phyloP scores from a whole-genome alignment of 495 filamentous ascomycete species.

The Amniculicola lignicola region DNA sequence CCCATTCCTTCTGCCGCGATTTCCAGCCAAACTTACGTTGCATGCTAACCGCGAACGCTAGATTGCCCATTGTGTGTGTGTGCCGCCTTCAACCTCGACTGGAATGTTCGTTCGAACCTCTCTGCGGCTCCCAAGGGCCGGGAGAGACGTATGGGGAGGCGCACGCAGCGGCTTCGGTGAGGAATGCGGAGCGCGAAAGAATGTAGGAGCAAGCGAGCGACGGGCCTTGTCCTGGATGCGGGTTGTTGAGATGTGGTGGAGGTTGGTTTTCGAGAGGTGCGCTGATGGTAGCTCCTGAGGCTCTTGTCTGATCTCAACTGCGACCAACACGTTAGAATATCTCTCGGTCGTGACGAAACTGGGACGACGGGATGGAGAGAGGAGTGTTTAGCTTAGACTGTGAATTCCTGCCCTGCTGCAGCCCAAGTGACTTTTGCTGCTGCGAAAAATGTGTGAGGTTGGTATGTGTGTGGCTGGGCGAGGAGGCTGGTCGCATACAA shows the following conservation, averaged over 20 bases:
- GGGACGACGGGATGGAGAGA: conserved; percentile 4
- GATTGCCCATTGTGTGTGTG: conserved; percentile 40
- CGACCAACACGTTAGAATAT: conserved; percentile 19
- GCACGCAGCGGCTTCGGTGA: conserved; percentile 20
- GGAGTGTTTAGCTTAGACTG: conserved; percentile 26
- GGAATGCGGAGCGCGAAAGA: conserved; percentile 6
- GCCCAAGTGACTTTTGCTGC: conserved; percentile 20
- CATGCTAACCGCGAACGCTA: conserved; percentile 44
- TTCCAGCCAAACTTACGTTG: conserved; percentile 34
- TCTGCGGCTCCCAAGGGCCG: conserved; percentile 43
- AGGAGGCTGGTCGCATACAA: conserved; percentile 1
- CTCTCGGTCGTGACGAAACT: background rate
- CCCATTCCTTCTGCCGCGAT: conserved; percentile 5
- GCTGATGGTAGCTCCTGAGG: background rate
- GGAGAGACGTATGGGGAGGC: conserved; percentile 35
- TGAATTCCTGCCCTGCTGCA: conserved; percentile 4
- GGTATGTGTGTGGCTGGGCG: conserved; percentile 15
- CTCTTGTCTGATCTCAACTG: conserved; percentile 14
- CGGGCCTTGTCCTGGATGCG: conserved; percentile 13
- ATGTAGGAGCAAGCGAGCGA: conserved; percentile 23
- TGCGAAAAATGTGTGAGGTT: conserved; percentile 20
- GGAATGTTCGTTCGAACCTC: conserved; percentile 19
- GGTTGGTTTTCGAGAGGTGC: conserved; percentile 2
- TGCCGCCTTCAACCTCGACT: conserved; percentile 19
- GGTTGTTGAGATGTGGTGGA: conserved; percentile 9